Conservation (phyloP, 257 asterid genomes). For the Solanum virginianum region DNA sequence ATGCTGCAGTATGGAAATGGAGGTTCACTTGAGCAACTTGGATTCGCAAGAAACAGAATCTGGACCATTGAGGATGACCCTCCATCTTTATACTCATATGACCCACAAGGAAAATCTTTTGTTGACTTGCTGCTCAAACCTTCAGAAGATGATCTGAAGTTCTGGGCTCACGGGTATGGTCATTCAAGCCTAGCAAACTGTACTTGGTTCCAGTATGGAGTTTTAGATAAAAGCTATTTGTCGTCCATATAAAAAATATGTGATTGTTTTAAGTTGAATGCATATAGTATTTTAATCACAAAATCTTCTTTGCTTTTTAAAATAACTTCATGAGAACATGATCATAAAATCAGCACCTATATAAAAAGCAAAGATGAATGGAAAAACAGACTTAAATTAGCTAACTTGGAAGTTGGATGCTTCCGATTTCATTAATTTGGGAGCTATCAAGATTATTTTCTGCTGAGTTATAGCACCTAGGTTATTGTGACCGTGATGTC, state of each 20-base stretch:
- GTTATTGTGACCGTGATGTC: not conserved
- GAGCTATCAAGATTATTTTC: not conserved
- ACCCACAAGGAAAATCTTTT: constrained; percentile 53
- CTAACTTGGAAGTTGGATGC: not conserved
- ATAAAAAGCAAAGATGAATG: not conserved
- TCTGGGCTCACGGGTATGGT: constrained; percentile 82
- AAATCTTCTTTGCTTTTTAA: not conserved
- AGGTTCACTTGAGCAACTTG: constrained; percentile 67
- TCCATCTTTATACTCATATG: constrained; percentile 53
- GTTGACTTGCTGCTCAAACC: constrained; percentile 81
- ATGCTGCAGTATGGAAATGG: constrained; percentile 55
- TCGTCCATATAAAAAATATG: not conserved
- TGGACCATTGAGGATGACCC: constrained; percentile 79
- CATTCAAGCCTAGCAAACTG: not conserved
- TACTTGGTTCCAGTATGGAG: not conserved
- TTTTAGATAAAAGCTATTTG: not conserved
- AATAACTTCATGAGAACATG: not conserved
- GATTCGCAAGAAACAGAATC: constrained; percentile 67
- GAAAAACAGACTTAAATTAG: not conserved
- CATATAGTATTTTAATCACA: not conserved
- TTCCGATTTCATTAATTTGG: not conserved
- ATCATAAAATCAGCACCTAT: not conserved
- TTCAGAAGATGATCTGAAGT: constrained; percentile 72
- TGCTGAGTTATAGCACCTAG: not conserved
- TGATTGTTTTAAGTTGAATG: not conserved